Evolutionary conservation across 495 filamentous ascomycete species (phyloP).

Genomic region (Penicillium crystallinum): DNA sequence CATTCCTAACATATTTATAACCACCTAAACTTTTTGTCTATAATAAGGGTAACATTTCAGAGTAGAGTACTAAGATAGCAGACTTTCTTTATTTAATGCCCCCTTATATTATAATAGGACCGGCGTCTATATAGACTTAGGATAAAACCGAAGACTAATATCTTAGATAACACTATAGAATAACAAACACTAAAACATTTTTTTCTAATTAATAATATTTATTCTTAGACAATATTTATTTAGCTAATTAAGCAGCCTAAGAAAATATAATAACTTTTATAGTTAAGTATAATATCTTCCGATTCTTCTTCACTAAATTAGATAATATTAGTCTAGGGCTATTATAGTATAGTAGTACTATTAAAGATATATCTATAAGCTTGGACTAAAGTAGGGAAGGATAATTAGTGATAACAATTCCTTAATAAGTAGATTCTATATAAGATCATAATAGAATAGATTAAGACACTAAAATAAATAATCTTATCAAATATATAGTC

Average conservation of each 20-base stretch:
- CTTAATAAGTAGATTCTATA: no score
- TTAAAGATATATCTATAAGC: no score
- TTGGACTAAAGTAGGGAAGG: no score
- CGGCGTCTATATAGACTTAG: neutral
- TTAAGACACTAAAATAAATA: no score
- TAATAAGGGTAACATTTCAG: neutral
- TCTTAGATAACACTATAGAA: slow-evolving; percentile 15
- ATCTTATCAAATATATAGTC: no score
- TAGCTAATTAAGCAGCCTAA: neutral
- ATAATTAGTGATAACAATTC: no score
- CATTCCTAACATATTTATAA: neutral
- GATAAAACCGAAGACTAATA: neutral
- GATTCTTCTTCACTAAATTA: slow-evolving; percentile 10
- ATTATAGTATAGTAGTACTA: no score
- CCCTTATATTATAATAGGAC: neutral
- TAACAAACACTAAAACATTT: slow-evolving; percentile 8
- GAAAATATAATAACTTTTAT: slow-evolving; percentile 13
- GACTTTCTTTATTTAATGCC: neutral
- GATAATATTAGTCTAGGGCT: neutral
- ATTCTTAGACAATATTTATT: slow-evolving; percentile 22
- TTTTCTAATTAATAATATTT: slow-evolving; percentile 14
- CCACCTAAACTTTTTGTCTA: slow-evolving; percentile 12
- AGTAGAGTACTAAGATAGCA: slow-evolving; percentile 4
- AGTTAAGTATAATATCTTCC: slow-evolving; percentile 17
- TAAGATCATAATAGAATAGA: no score